Evolutionary conservation across 106 monocot genomes (phyloP).

Genomic region (Acanthochlamys bracteata): DNA sequence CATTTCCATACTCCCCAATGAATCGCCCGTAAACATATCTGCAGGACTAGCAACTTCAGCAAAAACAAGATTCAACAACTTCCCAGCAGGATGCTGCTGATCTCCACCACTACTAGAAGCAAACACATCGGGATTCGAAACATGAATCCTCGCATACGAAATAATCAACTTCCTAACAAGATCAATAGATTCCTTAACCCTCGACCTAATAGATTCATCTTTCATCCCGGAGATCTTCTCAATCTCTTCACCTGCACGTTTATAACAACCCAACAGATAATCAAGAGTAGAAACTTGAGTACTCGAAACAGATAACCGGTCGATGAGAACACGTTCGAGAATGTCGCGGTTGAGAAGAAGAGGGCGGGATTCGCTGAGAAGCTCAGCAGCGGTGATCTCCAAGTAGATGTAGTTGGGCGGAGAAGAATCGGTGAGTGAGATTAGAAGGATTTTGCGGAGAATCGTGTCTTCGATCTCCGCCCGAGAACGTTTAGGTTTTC

Average conservation of each 20-base stretch:
- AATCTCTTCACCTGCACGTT: constrained; percentile 54
- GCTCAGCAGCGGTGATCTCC: constrained; percentile 88
- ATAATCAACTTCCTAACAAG: constrained; percentile 40
- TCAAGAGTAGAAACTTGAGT: constrained; percentile 29
- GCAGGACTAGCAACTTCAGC: constrained; percentile 47
- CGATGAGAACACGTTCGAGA: constrained; percentile 78
- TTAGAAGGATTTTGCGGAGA: constrained; percentile 82
- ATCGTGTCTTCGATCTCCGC: constrained; percentile 96
- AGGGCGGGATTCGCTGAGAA: constrained; percentile 72
- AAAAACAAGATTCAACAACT: constrained; percentile 44
- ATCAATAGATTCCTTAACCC: constrained; percentile 42
- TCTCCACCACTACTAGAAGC: background rate
- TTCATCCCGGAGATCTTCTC: constrained; percentile 61
- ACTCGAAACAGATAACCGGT: constrained; percentile 59
- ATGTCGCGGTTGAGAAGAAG: constrained; percentile 48
- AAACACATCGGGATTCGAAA: constrained; percentile 78
- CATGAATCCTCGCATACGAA: constrained; percentile 64
- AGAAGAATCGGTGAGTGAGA: constrained; percentile 29
- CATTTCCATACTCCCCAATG: constrained; percentile 19
- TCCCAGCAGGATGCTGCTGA: constrained; percentile 3
- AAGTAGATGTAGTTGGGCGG: constrained; percentile 35
- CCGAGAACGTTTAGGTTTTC: constrained; percentile 53
- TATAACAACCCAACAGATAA: constrained; percentile 60
- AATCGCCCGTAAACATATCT: constrained; percentile 39
- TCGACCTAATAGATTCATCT: constrained; percentile 43